These are phyloP conservation scores for Collybiopsis confluens DNA, from an alignment of 768 basidiomycete genomes.

Conservation along the genomic window DNA sequence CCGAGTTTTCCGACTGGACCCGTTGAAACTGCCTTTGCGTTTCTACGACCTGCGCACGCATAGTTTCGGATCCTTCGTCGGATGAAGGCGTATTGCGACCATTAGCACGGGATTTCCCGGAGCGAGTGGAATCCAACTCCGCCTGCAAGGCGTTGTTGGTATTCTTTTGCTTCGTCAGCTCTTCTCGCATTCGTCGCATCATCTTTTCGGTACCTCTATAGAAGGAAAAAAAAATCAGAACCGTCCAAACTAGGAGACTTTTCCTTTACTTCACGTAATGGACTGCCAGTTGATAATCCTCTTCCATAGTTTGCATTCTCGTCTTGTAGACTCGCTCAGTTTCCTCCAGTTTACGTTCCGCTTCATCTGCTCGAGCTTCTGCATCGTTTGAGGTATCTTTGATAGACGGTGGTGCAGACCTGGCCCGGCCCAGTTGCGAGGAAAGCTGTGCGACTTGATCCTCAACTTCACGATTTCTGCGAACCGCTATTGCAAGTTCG, in stretches of 20 bases:
- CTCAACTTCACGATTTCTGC: slow-evolving; percentile 73
- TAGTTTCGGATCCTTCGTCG: slow-evolving; percentile 62
- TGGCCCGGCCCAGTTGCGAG: slow-evolving; percentile 61
- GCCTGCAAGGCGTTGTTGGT: slow-evolving; percentile 74
- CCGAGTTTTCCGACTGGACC: slow-evolving; percentile 70
- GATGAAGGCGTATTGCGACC: slow-evolving; percentile 76
- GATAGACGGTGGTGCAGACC: slow-evolving; percentile 53
- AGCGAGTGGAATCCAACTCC: slow-evolving; percentile 75
- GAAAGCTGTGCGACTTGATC: slow-evolving; percentile 61
- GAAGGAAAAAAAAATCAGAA: slow-evolving; percentile 10
- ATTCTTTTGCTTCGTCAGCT: slow-evolving; percentile 86
- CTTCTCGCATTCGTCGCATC: slow-evolving; percentile 95
- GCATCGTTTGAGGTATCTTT: slow-evolving; percentile 31
- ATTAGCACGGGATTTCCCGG: slow-evolving; percentile 57
- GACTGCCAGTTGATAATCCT: slow-evolving; percentile 94
- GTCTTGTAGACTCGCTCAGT: slow-evolving; percentile 74
- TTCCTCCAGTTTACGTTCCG: slow-evolving; percentile 77
- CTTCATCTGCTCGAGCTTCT: slow-evolving; percentile 51
- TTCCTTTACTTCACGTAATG: slow-evolving; percentile 88
- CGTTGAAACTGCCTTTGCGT: slow-evolving; percentile 74
- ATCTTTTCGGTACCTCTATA: slow-evolving; percentile 94
- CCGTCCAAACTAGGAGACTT: slow-evolving; percentile 10
- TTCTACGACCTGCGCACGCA: slow-evolving; percentile 72
- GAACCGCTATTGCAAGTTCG: slow-evolving; percentile 62
- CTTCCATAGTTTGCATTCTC: slow-evolving; percentile 84